Percentiles rank a stretch among this genome's conserved stretches.
Evolutionary conservation across 2,329 filamentous ascomycete species (phyloP).

Genomic region (Phialocephala sp.): DNA sequence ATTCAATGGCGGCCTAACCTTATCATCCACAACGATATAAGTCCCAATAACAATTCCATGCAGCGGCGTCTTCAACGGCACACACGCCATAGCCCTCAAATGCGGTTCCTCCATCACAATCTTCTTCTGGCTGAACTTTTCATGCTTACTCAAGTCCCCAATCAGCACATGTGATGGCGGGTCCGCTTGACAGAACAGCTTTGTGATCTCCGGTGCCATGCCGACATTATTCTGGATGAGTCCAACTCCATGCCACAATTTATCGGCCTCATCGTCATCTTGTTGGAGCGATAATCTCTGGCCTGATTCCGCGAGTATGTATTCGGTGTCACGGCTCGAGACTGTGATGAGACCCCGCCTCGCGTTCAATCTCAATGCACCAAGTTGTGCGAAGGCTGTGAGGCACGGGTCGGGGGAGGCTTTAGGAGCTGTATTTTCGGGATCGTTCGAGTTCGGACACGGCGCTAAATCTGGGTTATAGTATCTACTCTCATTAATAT

Average conservation of each 20-base stretch:
- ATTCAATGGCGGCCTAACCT: constrained; percentile 56
- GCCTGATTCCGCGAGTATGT: constrained; percentile 39
- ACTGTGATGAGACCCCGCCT: constrained; percentile 53
- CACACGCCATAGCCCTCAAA: constrained; percentile 60
- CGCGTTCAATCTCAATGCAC: constrained; percentile 53
- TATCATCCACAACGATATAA: constrained; percentile 63
- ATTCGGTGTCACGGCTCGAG: constrained; percentile 32
- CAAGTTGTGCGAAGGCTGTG: constrained; percentile 54
- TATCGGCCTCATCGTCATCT: constrained; percentile 38
- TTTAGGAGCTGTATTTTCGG: constrained; percentile 12
- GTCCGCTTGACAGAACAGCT: constrained; percentile 29
- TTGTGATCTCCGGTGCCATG: constrained; percentile 29
- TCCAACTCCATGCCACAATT: constrained; percentile 40
- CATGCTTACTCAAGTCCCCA: constrained; percentile 47
- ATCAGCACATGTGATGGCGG: constrained; percentile 39
- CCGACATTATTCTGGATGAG: constrained; percentile 23
- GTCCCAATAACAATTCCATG: constrained; percentile 63
- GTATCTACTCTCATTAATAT: constrained; percentile 26
- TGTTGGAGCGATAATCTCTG: constrained; percentile 36
- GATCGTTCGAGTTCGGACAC: constrained; percentile 13
- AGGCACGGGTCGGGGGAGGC: constrained; percentile 48
- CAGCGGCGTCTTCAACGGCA: constrained; percentile 62
- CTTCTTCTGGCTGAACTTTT: constrained; percentile 45
- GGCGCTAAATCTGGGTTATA: constrained; percentile 25
- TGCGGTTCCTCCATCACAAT: constrained; percentile 45